Evolutionary conservation across 2,329 filamentous ascomycete species (phyloP).

Genomic region (Paracorniculantispora psalliotae): DNA sequence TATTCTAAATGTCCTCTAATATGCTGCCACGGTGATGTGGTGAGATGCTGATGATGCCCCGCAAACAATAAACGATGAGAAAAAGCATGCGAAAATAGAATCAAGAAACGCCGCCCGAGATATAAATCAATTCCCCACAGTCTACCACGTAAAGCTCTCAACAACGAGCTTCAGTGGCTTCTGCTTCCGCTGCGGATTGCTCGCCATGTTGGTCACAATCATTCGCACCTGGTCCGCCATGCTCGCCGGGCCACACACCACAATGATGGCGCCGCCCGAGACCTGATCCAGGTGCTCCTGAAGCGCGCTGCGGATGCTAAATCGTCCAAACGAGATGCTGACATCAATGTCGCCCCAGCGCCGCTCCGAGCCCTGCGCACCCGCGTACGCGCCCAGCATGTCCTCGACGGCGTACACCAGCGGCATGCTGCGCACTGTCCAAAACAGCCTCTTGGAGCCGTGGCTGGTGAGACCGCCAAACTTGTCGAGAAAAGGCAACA

Average conservation of each 20-base stretch:
- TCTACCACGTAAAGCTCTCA: constrained; percentile 17
- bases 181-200: constrained; percentile 8
- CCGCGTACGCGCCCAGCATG: constrained; percentile 15
- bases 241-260: constrained; percentile 20
- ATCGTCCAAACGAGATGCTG: constrained; percentile 18
- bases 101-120: background rate
- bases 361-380: constrained; percentile 9
- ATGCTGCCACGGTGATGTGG: background rate
- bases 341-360: constrained; percentile 19
- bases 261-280: constrained; percentile 18
- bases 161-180: constrained; percentile 16
- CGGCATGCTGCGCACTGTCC: constrained; percentile 19
- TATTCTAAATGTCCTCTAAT: background rate
- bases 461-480: constrained; percentile 12
- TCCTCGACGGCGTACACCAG: constrained; percentile 20
- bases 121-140: background rate
- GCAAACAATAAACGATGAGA: background rate
- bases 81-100: background rate
- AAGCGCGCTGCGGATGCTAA: constrained; percentile 17
- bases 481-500: constrained; percentile 21
- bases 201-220: constrained; percentile 14
- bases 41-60: background rate
- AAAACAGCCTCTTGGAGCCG: constrained; percentile 20
- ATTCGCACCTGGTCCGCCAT: constrained; percentile 22
- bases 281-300: constrained; percentile 15